These are phyloP conservation scores for Fistulifera solaris DNA, from an alignment of 108 stramenopile genomes.

Conservation along the genomic window DNA sequence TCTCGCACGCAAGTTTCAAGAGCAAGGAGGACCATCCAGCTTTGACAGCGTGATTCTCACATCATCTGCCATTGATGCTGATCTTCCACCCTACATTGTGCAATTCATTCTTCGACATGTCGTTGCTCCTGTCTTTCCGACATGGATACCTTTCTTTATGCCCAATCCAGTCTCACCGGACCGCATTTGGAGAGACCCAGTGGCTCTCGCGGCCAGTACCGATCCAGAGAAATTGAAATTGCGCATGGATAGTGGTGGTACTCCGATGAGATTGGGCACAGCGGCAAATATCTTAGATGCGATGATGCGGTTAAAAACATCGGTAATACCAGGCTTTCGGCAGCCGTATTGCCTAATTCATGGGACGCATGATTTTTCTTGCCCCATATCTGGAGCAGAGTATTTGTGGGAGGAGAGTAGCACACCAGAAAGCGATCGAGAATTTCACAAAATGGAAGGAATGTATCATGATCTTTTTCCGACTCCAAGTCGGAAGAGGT, in stretches of 20 bases:
- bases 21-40: conserved; percentile 18
- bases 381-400: conserved; percentile 33
- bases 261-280: conserved; percentile 36
- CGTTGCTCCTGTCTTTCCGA: conserved; percentile 29
- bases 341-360: conserved; percentile 39
- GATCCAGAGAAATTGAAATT: conserved; percentile 9
- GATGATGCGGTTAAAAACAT: conserved; percentile 17
- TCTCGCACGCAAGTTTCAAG: conserved; percentile 24
- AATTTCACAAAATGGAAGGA: conserved; percentile 19
- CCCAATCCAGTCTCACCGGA: conserved; percentile 41
- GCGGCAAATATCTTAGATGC: conserved; percentile 25
- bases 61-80: conserved; percentile 38
- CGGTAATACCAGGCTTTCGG: conserved; percentile 29
- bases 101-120: conserved; percentile 24
- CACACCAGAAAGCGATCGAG: conserved; percentile 17
- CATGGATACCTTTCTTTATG: conserved; percentile 47
- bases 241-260: conserved; percentile 19
- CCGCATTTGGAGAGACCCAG: conserved; percentile 31
- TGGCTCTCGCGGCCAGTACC: conserved; percentile 13
- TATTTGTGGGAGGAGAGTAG: conserved; percentile 20
- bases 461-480: conserved; percentile 27
- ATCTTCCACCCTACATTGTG: conserved; percentile 38
- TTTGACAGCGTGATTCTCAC: conserved; percentile 25
- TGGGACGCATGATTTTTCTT: conserved; percentile 32
- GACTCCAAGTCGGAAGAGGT: conserved; percentile 32